Percentiles rank a stretch among this genome's conserved stretches.
Evolutionary conservation across 2,329 filamentous ascomycete species (phyloP).

Genomic region (Harringtonia lauricola): DNA sequence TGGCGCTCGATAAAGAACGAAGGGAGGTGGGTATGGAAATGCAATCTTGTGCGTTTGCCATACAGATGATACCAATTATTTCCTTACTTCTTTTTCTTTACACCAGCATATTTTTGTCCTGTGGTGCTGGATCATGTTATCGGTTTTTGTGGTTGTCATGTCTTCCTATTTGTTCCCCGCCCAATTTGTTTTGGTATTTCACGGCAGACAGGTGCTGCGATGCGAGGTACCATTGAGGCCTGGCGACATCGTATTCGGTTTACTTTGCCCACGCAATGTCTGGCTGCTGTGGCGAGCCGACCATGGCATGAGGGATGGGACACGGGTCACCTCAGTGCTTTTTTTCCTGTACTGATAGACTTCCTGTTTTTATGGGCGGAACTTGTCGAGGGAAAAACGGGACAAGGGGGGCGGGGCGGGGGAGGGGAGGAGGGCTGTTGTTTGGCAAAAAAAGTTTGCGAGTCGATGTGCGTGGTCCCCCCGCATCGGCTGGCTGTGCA

Average conservation of each 20-base stretch:
- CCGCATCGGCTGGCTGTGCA: no score
- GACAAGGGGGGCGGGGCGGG: neutral
- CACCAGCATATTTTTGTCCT: slow-evolving; percentile 4
- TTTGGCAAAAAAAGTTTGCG: neutral
- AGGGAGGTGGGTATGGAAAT: slow-evolving; percentile 1
- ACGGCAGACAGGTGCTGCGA: no score
- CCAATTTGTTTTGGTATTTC: no score
- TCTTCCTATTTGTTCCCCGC: no score
- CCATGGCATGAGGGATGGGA: slow-evolving; percentile 7
- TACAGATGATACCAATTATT: slow-evolving; percentile 15
- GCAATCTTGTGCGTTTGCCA: slow-evolving; percentile 6
- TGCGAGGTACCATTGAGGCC: no score
- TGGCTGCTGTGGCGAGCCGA: neutral
- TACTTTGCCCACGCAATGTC: no score
- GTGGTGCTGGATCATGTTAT: neutral
- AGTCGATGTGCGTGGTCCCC: slow-evolving; percentile 3
- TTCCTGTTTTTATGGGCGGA: slow-evolving; percentile 5
- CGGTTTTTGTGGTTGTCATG: no score
- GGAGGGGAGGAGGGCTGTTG: no score
- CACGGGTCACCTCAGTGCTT: slow-evolving; percentile 9
- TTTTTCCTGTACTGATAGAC: slow-evolving; percentile 22
- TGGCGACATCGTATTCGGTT: neutral
- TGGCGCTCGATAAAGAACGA: neutral
- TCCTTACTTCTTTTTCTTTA: slow-evolving; percentile 10
- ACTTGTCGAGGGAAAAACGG: slow-evolving; percentile 4